Base-by-base conservation (phyloP, 1,284 basidiomycete genomes). In the Mrakiaceae sp. region DNA sequence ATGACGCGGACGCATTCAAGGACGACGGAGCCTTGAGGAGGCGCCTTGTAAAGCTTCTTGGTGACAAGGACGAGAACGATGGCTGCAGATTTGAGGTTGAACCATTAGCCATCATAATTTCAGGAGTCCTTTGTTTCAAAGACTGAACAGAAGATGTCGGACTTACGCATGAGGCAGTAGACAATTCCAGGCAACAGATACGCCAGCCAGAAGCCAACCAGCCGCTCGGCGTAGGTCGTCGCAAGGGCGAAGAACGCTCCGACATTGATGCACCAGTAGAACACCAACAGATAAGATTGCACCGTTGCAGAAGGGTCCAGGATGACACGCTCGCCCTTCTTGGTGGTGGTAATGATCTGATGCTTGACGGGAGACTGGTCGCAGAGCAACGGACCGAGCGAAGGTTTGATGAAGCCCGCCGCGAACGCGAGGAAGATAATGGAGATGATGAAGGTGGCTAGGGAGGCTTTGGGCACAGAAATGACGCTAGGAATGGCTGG, bases 101-200 rank as follows among this genome's bases (percentile, higher is more conserved):
- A 16, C 7, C 6, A 16, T 6, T 49, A 9, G 14, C 10, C 48
- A 49, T 49, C 10, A 8, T 16, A 55, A 16, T 8, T 55, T 55
- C 10, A 9, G 12, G 6, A 46, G 55, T 39, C 14, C 10, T 9
- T 27, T 12, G 6, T 9, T 42, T 3, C 5, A 42, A 57, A 42
- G n/a, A 27, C 3, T 57, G 55, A 27, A 46, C 55, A 12, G 11
- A n/a, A 51, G 27, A 11, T 27, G 27, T 27, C 27, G 27, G 27
- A 27, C 27, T 27, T 27, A 11, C 44, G 7, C 55, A 63, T 48
- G 2, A 60, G 12, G 55, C 76, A 66, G 70, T 79, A 81, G 64
- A 80, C 68, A 67, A 79, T 72, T 59, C 77, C 78, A 10, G 79
- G 79, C 6, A 79, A 68, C n/a, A 78, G 72, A 72, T 71, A 79